Evolutionary conservation across 139 green algal genomes (phyloP), one percentile per base, ranked within the genome.

Genomic region (Dunaliella sp.): DNA sequence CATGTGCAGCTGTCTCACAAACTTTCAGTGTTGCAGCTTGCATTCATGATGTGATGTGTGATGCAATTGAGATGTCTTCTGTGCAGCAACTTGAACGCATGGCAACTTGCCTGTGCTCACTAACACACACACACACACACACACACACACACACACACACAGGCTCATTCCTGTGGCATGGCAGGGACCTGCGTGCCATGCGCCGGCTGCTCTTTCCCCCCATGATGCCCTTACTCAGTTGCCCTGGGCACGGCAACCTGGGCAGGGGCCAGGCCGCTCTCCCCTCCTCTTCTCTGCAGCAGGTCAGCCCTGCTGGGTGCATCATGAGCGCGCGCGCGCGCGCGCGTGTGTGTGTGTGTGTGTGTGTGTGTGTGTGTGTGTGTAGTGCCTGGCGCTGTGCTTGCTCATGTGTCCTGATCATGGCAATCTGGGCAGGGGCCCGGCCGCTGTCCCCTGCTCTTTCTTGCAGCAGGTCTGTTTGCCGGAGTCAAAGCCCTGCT

Each of bases 91-190:
- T n/a, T n/a, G n/a, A n/a, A n/a, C n/a, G n/a, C n/a, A n/a, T n/a
- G n/a, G n/a, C n/a, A n/a, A n/a, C n/a, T n/a, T n/a, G n/a, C n/a
- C n/a, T n/a, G n/a, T n/a, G n/a, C n/a, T n/a, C n/a, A n/a, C n/a
- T n/a, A n/a, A 58, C 36, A 77, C 75, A 36, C 21, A 80, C 25
- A 24, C 31, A 24, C 21, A n/a, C 21, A 80, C 30, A 80, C 25
- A 24, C 7, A 16, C 75, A 24, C 28, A 34, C 28, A 36, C 30
- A 36, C 25, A 24, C 33, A 57, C 25, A 31, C 81, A 38, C 90
- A 88, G 93, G 94, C 1, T 86, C 86, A 1, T 91, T 96, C 86
- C 89, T 94, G 84, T 97, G 95, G 95, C 92, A 97, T 38, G 92
- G 94, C 0, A 87, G 93, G 1, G 93, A 96, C 78, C 85, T 96